Base-by-base conservation (phyloP, 2,329 filamentous ascomycete species). In the Xylaria sp. region DNA sequence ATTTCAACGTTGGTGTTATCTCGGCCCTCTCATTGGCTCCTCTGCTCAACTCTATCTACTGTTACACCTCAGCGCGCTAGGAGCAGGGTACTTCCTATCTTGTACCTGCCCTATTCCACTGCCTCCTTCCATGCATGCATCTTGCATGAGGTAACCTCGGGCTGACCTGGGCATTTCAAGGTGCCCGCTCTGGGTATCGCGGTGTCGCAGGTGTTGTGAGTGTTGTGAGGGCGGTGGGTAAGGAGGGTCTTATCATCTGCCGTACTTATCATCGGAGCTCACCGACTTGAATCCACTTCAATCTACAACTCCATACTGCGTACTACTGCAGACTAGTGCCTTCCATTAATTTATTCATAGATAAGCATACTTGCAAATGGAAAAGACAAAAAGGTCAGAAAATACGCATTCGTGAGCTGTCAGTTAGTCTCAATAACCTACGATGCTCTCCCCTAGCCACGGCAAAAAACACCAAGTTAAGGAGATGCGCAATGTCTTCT, bases 251-350 rank as follows among this genome's bases (percentile, higher is more conserved):
- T 56, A 56, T 56, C 53, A 56, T 38, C 38, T 42, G 7, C 38
- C 53, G 33, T 51, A 33, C 33, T 33, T 33, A 64, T 64, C 42
- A 46, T 65, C 66, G 66, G 66, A 54, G 44, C 58, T 68, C 62
- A 59, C 66, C 66, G 63, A 62, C 65, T 38, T 48, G 33, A 40
- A 53, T 38, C 20, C 53, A 48, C 54, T 57, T 40, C 51, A 17
- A 53, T 42, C 6, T 15, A 63, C 44, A 10, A 23, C n/a, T 11
- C 38, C 38, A 54, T 38, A 6, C 23, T 57, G 42, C n/a, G n/a
- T 20, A 44, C 17, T 44, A 44, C 42, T 44, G 42, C 38, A 9
- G 33, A 20, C 53, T 56, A 31, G 49, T 33, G 28, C 3, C 6
- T n/a, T 17, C 17, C 17, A 53, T 33, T 31, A 13, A 40, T 40